Evolutionary conservation across 2,329 filamentous ascomycete genomes (phyloP), one percentile per base, ranked within the genome.

Genomic region (Spiromastix sp.): DNA sequence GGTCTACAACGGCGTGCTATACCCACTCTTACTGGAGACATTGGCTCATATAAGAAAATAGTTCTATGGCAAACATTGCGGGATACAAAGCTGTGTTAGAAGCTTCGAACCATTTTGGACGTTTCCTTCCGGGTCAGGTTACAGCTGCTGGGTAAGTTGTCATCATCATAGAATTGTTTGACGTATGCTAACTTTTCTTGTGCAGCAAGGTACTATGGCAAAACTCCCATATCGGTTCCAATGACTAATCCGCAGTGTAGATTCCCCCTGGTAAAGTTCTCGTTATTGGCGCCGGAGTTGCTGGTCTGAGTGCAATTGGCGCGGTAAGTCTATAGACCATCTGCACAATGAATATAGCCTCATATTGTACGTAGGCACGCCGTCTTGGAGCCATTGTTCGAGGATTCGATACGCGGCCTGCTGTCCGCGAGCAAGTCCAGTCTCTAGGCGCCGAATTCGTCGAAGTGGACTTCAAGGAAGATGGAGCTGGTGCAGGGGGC

Each of bases 51-150:
- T 5, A 16, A 29, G 24, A 26, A 17, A 17, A 28, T 34, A 86
- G 84, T 56, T 91, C 83, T 7, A 93, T 93, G 86, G 85, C 86
- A 41, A 93, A 93, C 49, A 93, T 93, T 61, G 84, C 85, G 15
- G 86, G 86, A 0, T 94, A 94, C 63, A 93, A 93, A 59, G 86
- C 85, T 26, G 84, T 93, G 1, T 66, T 93, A 28, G 85, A 93
- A 57, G 86, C 85, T 1, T 87, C 84, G 10, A 93, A 93, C 58
- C 77, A 81, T 43, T 94, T 93, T 58, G 85, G 85, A 34, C 77
- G 85, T 30, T 93, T 93, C 52, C 61, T 93, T 46, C 93, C 85
- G 9, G 86, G 85, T 18, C 86, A 94, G 56, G 83, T 87, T 11
- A 94, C 86, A 4, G 86, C 86, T 34, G 86, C 86, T 36, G 86